Base-by-base conservation (phyloP, 257 asterid genomes). In the Primulina tabacum region DNA sequence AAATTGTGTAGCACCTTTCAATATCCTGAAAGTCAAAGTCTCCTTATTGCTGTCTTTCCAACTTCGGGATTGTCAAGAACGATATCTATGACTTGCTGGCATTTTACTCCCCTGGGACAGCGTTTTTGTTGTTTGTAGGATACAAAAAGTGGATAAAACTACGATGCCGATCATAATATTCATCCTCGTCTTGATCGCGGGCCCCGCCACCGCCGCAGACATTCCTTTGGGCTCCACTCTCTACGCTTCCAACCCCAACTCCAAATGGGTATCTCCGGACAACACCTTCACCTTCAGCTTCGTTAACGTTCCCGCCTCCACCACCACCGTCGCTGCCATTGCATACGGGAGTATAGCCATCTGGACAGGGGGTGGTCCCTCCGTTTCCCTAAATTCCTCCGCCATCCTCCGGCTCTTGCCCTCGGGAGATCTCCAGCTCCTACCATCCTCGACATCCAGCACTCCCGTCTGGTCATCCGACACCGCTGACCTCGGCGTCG, bases 391-490 rank as follows among this genome's bases (percentile, higher is more conserved):
- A 4, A 32, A 32, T 5, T 32, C 34, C 34, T 32, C 34, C 0
- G 34, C 34, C 34, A 32, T 32, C 34, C 35, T 75, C 83, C 55
- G 69, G 86, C 57, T 77, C 34, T 32, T 5, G 0, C 34, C 34
- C 34, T 85, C 58, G 63, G 90, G 90, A 5, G 82, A 85, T 77
- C 87, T 85, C 62, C 87, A 74, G 71, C 86, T 85, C 78, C 87
- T 84, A 74, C 75, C 84, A 29, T 58, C 81, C 7, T 29, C 76
- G 21, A 53, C 83, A 71, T 71, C 88, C 76, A 8, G 75, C 65
- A 24, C 82, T 18, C 83, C 84, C 0, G 78, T 82, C 59, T 85
- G 90, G 90, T 77, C 83, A 50, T 78, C 90, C 76, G 72, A 53
- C 73, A 85, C 88, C 47, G 75, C 77, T 8, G 50, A 62, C 33